Base-by-base conservation (phyloP, 148 eudicot genomes). In the Fallopia convolvulus region DNA sequence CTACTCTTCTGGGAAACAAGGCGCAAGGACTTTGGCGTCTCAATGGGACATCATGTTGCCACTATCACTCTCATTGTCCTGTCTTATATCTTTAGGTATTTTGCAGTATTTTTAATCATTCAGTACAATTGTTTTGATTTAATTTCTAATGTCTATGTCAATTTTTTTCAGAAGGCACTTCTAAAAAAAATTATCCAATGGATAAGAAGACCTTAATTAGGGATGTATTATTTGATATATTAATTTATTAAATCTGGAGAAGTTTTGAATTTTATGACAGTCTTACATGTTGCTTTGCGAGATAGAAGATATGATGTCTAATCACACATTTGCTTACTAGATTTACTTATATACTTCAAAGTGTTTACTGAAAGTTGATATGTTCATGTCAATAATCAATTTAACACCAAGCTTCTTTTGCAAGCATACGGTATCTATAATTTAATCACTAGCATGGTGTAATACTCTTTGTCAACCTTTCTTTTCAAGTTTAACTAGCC, bases 1-100 rank as follows among this genome's bases (percentile, higher is more conserved):
- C 85, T 93, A 63, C 80, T 93, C 53, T 93, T 90, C 77, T 93
- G 98, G 98, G 98, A 93, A 84, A 93, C 98, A 76, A 90, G 97
- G 83, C 98, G 98, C 65, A 84, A 89, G 75, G 98, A 93, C 65
- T 93, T 93, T 86, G 95, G 97, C 75, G 98, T 92, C 77, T 94
- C 98, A 30, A 94, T 94, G 98, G 84, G 93, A 39, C 98, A 94
- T 84, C 98, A 92, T 81, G 82, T 92, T 78, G 96, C 96, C 74
- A 90, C 92, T 76, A 77, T 84, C 76, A 78, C 89, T 63, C 92
- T 94, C 78, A 94, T 94, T 71, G 82, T 83, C 46, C 75, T 90
- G 55, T 94, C 98, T 68, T 94, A 94, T 74, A 74, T 85, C 78
- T 76, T 61, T 53, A 88, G 97, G 98, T 93, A 82, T 42, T 80